A percentile compares a stretch with the other conserved stretches of the same genome.
Conservation (phyloP, 2,329 filamentous ascomycete genomes). For the Colletotrichum musae region DNA sequence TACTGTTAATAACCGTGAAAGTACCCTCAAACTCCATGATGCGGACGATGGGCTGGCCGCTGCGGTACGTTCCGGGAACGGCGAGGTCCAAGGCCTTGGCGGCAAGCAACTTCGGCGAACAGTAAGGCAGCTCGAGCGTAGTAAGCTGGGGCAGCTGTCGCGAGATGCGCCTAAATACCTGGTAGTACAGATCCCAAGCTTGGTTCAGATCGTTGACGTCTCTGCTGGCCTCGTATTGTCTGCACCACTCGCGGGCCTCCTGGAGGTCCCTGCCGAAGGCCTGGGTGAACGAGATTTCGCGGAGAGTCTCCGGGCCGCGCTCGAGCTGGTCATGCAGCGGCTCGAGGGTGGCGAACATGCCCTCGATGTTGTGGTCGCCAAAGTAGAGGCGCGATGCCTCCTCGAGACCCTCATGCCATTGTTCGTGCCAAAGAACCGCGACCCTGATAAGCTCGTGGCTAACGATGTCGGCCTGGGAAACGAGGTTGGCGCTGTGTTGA, state of each 20-base stretch:
- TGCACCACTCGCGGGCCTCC: conserved; percentile 96
- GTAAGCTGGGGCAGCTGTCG: conserved; percentile 94
- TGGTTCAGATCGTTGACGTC: conserved; percentile 97
- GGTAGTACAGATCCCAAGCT: conserved; percentile 99
- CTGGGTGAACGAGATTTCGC: conserved; percentile 97
- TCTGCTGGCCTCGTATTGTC: conserved; percentile 88
- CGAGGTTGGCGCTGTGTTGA: conserved; percentile 90
- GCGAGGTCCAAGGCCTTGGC: conserved; percentile 90
- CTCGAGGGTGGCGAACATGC: conserved; percentile 93
- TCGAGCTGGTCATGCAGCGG: conserved; percentile 94
- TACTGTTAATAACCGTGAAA: conserved; percentile 93
- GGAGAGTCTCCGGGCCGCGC: conserved; percentile 89
- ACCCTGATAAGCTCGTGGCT: conserved; percentile 98
- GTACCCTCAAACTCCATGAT: conserved; percentile 93
- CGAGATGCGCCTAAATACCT: conserved; percentile 96
- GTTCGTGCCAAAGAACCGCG: conserved; percentile 97
- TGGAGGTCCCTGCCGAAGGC: conserved; percentile 96
- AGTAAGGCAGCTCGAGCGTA: conserved; percentile 94
- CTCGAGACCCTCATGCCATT: conserved; percentile 98
- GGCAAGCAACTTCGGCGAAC: conserved; percentile 91
- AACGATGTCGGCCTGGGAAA: conserved; percentile 95
- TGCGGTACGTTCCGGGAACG: conserved; percentile 95
- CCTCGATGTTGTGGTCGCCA: conserved; percentile 96
- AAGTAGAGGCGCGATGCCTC: conserved; percentile 98
- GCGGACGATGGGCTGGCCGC: conserved; percentile 81